Evolutionary conservation across 148 eudicot genomes (phyloP).

Genomic region (Fagopyrum tataricum): DNA sequence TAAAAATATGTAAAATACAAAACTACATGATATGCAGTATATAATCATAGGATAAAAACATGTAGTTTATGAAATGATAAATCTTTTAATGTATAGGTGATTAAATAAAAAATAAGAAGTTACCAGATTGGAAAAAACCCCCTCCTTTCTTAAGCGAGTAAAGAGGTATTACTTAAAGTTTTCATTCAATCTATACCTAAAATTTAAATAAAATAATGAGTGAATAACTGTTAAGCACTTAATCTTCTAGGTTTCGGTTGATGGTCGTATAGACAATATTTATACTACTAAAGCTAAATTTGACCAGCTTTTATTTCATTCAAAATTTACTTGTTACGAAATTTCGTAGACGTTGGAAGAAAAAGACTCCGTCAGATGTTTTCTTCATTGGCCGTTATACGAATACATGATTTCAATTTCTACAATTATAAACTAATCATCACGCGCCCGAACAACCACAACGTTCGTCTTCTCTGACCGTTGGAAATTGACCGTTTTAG

Average conservation of each 20-base stretch:
- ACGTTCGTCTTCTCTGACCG: not conserved
- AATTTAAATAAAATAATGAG: too few relatives aligned
- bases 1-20: too few relatives aligned
- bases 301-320: constrained; percentile 6
- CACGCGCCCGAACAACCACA: not conserved
- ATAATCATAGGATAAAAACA: too few relatives aligned
- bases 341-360: not conserved
- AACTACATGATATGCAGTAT: too few relatives aligned
- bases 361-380: not conserved
- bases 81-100: too few relatives aligned
- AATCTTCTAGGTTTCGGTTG: not conserved
- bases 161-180: too few relatives aligned
- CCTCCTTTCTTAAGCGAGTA: too few relatives aligned
- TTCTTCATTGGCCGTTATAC: not conserved
- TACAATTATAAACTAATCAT: not conserved
- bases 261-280: not conserved
- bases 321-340: not conserved
- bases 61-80: too few relatives aligned
- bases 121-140: too few relatives aligned
- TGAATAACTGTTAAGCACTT: not conserved
- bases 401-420: not conserved
- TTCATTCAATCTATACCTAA: too few relatives aligned
- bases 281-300: not conserved
- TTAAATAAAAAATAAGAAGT: too few relatives aligned
- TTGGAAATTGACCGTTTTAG: not conserved